Conservation (phyloP, 345 rosid genomes). For the Acer yangbiense region DNA sequence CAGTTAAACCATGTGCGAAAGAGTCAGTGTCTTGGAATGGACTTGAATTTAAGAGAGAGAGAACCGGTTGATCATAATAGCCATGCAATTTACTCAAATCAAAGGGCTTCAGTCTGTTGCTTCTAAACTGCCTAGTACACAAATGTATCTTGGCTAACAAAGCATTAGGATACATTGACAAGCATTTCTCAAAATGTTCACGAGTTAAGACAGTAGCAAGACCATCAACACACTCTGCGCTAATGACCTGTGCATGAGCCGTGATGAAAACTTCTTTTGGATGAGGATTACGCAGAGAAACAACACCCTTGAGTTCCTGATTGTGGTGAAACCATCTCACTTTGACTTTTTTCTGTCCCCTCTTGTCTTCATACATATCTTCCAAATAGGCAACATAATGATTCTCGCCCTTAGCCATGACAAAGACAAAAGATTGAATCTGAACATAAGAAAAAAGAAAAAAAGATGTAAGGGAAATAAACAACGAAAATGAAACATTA, state of each 20-base stretch:
- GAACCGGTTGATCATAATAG: slow-evolving; percentile 75
- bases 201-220: slow-evolving; percentile 80
- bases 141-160: slow-evolving; percentile 61
- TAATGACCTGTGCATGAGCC: slow-evolving; percentile 86
- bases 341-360: slow-evolving; percentile 90
- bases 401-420: slow-evolving; percentile 84
- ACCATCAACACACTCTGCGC: slow-evolving; percentile 96
- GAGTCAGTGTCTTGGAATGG: slow-evolving; percentile 43
- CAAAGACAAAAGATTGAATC: slow-evolving; percentile 94
- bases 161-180: slow-evolving; percentile 62
- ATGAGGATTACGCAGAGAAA: slow-evolving; percentile 69
- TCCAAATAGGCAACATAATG: slow-evolving; percentile 89
- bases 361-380: slow-evolving; percentile 97
- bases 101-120: slow-evolving; percentile 77
- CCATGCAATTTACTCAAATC: slow-evolving; percentile 86
- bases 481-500: neutral
- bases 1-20: slow-evolving; percentile 40
- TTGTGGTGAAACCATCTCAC: slow-evolving; percentile 96
- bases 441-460: slow-evolving; percentile 26
- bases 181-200: slow-evolving; percentile 74
- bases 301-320: slow-evolving; percentile 81
- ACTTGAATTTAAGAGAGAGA: slow-evolving; percentile 63
- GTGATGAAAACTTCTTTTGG: slow-evolving; percentile 97
- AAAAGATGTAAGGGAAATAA: slow-evolving; percentile 21
- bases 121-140: slow-evolving; percentile 85